Base-by-base conservation (phyloP, 257 asterid genomes). In the Paulownia fortunei region DNA sequence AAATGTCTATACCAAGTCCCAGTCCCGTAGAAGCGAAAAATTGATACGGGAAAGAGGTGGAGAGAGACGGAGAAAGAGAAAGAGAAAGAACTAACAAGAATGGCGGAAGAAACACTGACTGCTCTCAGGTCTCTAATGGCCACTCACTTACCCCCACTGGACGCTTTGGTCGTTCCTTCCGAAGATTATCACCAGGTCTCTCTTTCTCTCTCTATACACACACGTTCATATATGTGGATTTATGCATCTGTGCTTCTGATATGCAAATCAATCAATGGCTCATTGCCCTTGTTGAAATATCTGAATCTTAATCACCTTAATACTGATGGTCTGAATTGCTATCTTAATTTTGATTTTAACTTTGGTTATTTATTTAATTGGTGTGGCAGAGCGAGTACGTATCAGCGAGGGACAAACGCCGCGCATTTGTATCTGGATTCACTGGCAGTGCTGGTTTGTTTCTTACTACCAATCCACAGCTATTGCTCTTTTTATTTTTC, bases 131-230 rank as follows among this genome's bases (percentile, higher is more conserved):
- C 92, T 73, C 82, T 90, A 58, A 95, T 95, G 97, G 74, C 90
- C 19, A 87, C 92, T 78, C 97, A 93, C 87, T 85, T 89, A 37
- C 98, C 99, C 19, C 91, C 92, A 9, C 97, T 95, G 59, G 75
- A 93, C 61, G 98, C 97, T 58, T 78, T 95, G 65, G 79, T 93
- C 66, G 97, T 95, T 79, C 97, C 99, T 71, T 93, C 99, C 23
- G 97, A 95, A 83, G 99, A 95, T 70, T 88, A 93, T 88, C 99
- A 93, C 47, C 99, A 91, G 98, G 99, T 92, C 39, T 72, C 54
- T 70, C 75, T 47, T 23, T 30, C 36, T 30, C 30, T 55, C 61
- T 34, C 42, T n/a, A 8, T 26, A 55, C 26, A n/a, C 8, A 61
- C 66, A 34, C 51, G 41, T 69, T 37, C 42, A 15, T n/a, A 8